phyloP scores from a whole-genome alignment of 495 filamentous ascomycete species.

The Neurospora tetrasperma region DNA sequence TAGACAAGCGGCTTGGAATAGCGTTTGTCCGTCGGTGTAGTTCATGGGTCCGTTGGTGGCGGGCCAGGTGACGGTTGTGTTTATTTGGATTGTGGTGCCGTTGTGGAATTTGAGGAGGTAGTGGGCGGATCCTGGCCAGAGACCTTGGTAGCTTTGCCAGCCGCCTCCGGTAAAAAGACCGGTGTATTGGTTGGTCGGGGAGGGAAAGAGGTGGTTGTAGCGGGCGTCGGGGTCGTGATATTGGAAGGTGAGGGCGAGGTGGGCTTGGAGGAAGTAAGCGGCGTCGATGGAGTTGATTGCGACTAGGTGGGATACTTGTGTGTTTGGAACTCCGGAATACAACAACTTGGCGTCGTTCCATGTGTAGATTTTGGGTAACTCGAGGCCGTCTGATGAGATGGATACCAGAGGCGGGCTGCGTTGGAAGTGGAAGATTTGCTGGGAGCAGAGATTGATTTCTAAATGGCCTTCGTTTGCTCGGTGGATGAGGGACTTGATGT shows the following conservation, averaged over 20 bases:
- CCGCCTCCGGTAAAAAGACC: background rate
- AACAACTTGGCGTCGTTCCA: background rate
- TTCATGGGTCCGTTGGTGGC: background rate
- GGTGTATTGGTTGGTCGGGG: background rate
- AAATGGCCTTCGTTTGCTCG: conserved; percentile 1
- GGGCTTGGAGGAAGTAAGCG: background rate
- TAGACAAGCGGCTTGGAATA: background rate
- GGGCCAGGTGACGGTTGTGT: conserved; percentile 3
- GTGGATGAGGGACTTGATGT: background rate
- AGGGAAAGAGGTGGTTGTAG: conserved; percentile 10
- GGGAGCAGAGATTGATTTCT: background rate
- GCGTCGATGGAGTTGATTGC: background rate
- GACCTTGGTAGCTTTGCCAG: background rate
- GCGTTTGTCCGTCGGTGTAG: background rate
- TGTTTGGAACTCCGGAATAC: background rate
- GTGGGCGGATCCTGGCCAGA: background rate
- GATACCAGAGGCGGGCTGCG: background rate
- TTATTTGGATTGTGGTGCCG: conserved; percentile 1
- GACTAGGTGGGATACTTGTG: background rate
- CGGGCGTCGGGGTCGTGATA: conserved; percentile 1
- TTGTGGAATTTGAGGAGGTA: conserved; percentile 6
- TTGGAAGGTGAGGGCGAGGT: background rate
- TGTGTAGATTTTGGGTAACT: background rate
- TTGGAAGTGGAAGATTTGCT: background rate
- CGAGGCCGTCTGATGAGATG: background rate